Base-by-base conservation (phyloP, 208 protist species). In the Angomonas deanei region DNA sequence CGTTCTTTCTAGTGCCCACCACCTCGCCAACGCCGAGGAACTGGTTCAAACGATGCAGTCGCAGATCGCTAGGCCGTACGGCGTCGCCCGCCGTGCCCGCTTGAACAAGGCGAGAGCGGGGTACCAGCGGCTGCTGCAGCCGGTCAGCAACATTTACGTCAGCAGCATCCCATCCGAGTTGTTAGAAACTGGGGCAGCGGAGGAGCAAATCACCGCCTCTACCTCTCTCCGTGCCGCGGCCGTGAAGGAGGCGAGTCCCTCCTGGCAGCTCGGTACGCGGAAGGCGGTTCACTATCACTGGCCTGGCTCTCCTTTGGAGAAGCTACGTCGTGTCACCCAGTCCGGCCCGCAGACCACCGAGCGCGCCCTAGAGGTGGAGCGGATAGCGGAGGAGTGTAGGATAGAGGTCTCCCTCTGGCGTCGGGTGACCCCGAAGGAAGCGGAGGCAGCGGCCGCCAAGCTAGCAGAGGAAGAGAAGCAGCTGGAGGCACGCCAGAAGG, bases 391-490 rank as follows among this genome's bases (percentile, higher is more conserved):
- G 4, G 10, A 30, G 50, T 56, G 50, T n/a, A 70, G 80, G 17
- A 61, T 88, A 38, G 85, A 94, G 68, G 57, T 95, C 5, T 92
- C 89, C 17, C 82, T 95, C 23, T 93, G 85, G 85, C 74, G 88
- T 6, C 75, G 73, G 2, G 70, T 75, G 32, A 75, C 68, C 0
- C 21, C 56, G 19, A 74, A 72, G 36, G 23, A 50, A 19, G 42
- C 23, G 15, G 88, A 94, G 70, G 39, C 55, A 15, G 55, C 74
- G 48, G 61, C 32, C 19, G 59, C 32, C 13, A 50, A 50, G 42
- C 42, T 13, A 3, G 61, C 39, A 15, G 23, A n/a, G 10, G 60
- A 31, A 31, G 66, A 50, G 59, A 50, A 54, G 50, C 64, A 73
- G 38, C 64, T 88, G 26, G 60, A 53, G 59, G 79, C 66, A 39